Percentiles rank a stretch among this genome's conserved stretches.
These are phyloP conservation scores for Trichophyton simii DNA, from an alignment of 2,329 filamentous ascomycete species.

Conservation along the genomic window DNA sequence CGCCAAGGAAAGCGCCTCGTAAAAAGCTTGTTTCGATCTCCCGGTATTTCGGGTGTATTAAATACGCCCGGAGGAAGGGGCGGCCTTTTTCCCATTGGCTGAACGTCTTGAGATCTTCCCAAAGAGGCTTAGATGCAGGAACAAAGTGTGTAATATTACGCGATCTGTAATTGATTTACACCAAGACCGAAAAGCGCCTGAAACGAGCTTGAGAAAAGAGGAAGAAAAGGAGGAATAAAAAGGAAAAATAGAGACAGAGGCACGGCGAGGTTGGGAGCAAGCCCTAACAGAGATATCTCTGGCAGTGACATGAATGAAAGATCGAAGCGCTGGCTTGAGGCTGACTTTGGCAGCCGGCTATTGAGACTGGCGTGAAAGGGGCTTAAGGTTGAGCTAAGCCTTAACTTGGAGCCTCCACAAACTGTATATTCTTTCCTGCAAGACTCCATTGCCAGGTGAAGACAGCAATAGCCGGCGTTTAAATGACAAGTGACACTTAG, in stretches of 20 bases:
- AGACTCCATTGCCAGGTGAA: no score
- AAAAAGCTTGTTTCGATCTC: neutral
- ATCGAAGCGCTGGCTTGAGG: no score
- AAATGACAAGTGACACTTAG: no score
- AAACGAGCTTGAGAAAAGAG: neutral
- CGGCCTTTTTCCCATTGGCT: neutral
- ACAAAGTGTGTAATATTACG: neutral
- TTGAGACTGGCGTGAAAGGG: neutral
- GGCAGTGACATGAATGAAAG: no score
- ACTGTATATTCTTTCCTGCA: no score
- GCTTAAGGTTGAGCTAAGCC: neutral
- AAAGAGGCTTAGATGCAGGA: neutral
- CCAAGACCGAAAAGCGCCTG: neutral
- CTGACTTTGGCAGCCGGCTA: no score
- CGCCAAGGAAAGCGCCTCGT: neutral
- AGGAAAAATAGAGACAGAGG: neutral
- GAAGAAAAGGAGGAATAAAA: neutral
- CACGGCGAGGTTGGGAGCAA: neutral
- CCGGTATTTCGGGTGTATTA: neutral
- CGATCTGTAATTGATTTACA: neutral
- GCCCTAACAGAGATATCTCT: neutral
- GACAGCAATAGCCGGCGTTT: no score
- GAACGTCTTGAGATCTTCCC: neutral
- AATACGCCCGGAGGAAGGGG: neutral
- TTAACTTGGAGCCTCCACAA: neutral